Conservation (phyloP, 1,139 yeast species). For the Zygosaccharomyces pseudobailii region DNA sequence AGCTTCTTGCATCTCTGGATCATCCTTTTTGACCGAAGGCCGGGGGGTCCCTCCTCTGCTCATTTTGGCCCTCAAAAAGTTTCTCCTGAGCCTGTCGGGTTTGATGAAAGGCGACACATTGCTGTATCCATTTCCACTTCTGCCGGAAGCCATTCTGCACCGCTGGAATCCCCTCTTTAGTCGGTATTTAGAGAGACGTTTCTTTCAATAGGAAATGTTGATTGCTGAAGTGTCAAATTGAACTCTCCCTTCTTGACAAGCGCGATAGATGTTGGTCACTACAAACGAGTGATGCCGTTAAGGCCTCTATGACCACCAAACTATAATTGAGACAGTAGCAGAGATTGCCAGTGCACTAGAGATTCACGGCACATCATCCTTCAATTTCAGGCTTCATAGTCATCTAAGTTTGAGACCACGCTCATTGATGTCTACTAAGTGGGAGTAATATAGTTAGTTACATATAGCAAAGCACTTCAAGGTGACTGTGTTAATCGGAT, state of each 20-base stretch:
- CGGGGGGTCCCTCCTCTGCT: slow-evolving; percentile 17
- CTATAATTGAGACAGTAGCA: no score
- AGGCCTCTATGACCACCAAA: no score
- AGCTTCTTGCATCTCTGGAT: slow-evolving; percentile 29
- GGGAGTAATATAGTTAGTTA: no score
- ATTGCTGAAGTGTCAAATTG: neutral
- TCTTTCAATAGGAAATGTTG: neutral
- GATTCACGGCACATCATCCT: no score
- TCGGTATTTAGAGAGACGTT: neutral
- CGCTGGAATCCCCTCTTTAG: neutral
- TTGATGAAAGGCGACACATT: slow-evolving; percentile 35
- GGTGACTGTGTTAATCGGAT: no score
- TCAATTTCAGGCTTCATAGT: no score
- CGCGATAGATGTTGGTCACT: neutral
- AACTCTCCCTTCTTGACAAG: slow-evolving; percentile 1
- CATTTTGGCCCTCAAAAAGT: slow-evolving; percentile 30
- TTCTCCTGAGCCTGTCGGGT: slow-evolving; percentile 34
- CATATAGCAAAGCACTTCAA: no score
- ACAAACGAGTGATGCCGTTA: neutral
- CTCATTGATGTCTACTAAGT: no score
- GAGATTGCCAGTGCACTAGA: no score
- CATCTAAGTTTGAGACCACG: no score
- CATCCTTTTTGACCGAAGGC: slow-evolving; percentile 31
- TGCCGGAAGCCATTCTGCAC: slow-evolving; percentile 10
- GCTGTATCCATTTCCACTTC: slow-evolving; percentile 16